A percentile compares a stretch with the other conserved stretches of the same genome.
Evolutionary conservation across 805 yeast genomes (phyloP).

Genomic region (Starmerella ratchasimensis): DNA sequence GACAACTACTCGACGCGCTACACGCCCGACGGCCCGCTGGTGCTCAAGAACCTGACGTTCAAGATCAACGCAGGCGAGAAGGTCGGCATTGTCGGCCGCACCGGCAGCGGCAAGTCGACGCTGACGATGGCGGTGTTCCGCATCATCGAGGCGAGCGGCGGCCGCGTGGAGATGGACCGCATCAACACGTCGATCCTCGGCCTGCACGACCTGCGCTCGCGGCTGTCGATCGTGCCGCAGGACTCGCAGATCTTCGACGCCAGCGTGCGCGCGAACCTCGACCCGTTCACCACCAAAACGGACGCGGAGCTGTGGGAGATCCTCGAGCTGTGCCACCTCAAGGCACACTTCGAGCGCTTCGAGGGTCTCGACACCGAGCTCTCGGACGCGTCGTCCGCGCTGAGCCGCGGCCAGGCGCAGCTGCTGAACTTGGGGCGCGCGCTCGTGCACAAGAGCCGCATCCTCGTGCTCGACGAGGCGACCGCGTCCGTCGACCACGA

Average conservation of each 20-base stretch:
- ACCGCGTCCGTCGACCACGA: conserved; percentile 71
- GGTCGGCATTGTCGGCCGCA: conserved; percentile 88
- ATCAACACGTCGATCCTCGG: conserved; percentile 42
- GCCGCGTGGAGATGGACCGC: conserved; percentile 45
- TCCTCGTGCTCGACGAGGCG: conserved; percentile 67
- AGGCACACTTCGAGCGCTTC: conserved; percentile 26
- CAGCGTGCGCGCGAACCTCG: conserved; percentile 48
- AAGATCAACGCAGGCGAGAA: conserved; percentile 59
- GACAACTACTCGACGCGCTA: conserved; percentile 64
- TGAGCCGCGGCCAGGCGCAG: conserved; percentile 75
- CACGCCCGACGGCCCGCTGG: conserved; percentile 71
- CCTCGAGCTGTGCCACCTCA: conserved; percentile 44
- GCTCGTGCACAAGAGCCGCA: conserved; percentile 49
- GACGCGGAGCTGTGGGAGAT: conserved; percentile 51
- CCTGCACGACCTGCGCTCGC: conserved; percentile 42
- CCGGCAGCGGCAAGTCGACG: conserved; percentile 95
- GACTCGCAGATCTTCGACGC: conserved; percentile 64
- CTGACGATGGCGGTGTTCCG: conserved; percentile 76
- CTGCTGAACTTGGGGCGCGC: conserved; percentile 69
- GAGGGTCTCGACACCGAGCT: conserved; percentile 38
- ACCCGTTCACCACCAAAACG: conserved; percentile 41
- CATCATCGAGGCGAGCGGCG: conserved; percentile 38
- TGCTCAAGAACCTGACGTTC: conserved; percentile 65
- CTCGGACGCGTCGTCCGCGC: conserved; percentile 59
- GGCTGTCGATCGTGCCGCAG: conserved; percentile 58